Percentiles rank a stretch among this genome's conserved stretches.
These are phyloP conservation scores for Erodium trifolium DNA, from an alignment of 441 rosid species.

Conservation along the genomic window DNA sequence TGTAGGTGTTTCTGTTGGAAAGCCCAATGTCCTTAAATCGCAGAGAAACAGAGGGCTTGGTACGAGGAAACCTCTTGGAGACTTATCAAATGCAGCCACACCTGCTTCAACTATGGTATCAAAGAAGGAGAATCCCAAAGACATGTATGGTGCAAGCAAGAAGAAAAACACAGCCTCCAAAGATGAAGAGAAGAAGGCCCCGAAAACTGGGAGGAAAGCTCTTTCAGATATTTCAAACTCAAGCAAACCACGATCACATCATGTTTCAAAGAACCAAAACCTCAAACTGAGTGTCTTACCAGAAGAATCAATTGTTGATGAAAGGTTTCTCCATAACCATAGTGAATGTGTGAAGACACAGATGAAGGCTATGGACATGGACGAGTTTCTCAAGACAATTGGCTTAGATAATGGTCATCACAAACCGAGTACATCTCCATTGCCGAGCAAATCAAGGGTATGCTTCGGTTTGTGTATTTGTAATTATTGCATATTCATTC, in stretches of 20 bases:
- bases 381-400: slow-evolving; percentile 29
- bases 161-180: slow-evolving; percentile 14
- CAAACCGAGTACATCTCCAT: slow-evolving; percentile 21
- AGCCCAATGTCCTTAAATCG: slow-evolving; percentile 30
- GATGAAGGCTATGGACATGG: slow-evolving; percentile 28
- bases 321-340: slow-evolving; percentile 50
- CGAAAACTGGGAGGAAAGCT: slow-evolving; percentile 28
- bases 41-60: slow-evolving; percentile 33
- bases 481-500: background rate
- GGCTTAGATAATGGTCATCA: slow-evolving; percentile 33
- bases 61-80: slow-evolving; percentile 60
- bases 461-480: background rate
- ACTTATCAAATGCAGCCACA: slow-evolving; percentile 43
- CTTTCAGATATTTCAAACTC: slow-evolving; percentile 61
- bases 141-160: too few species aligned
- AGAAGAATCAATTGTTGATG: slow-evolving; percentile 32
- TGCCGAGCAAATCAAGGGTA: slow-evolving; percentile 18
- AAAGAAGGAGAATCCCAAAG: slow-evolving; percentile 28
- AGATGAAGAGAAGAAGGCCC: slow-evolving; percentile 22
- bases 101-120: slow-evolving; percentile 26
- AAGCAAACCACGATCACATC: slow-evolving; percentile 23
- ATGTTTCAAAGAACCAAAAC: slow-evolving; percentile 26
- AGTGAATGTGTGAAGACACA: slow-evolving; percentile 42
- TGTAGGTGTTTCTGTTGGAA: slow-evolving; percentile 29
- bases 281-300: slow-evolving; percentile 24